These are phyloP conservation scores for Suhomyces faveliae DNA, from an alignment of 805 yeast species.

Conservation along the genomic window DNA sequence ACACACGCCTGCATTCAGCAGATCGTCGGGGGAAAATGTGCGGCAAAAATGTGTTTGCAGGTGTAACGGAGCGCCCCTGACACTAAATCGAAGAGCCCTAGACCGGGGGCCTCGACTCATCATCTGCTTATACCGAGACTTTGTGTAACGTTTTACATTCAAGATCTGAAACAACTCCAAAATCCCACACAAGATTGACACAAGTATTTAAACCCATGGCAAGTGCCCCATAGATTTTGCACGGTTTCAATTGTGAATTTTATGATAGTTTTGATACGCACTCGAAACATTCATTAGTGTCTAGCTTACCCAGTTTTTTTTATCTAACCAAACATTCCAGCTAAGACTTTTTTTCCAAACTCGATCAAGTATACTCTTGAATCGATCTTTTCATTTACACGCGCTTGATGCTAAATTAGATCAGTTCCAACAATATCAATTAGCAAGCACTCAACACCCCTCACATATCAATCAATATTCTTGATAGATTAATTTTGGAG, in stretches of 20 bases:
- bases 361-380: not conserved
- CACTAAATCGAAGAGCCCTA: not conserved
- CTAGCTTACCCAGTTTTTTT: not conserved
- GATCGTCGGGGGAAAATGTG: constrained; percentile 1
- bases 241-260: constrained; percentile 13
- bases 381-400: not conserved
- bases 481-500: not conserved
- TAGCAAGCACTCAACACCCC: not conserved
- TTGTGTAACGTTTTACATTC: constrained; percentile 18
- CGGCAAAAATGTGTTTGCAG: not conserved
- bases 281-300: constrained; percentile 2
- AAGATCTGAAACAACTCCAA: constrained; percentile 15
- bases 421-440: not conserved
- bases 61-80: not conserved
- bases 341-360: not conserved
- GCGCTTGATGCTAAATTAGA: not conserved
- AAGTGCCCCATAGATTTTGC: constrained; percentile 3
- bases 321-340: not conserved
- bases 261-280: constrained; percentile 3
- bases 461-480: not conserved
- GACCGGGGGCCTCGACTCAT: constrained; percentile 6
- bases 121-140: constrained; percentile 1
- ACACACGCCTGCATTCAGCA: not conserved
- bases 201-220: constrained; percentile 6
- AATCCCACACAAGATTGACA: constrained; percentile 1